Evolutionary conservation across 2,329 filamentous ascomycete species (phyloP), one percentile per base, ranked within the genome.

Genomic region (Ophiosphaerella narmari): DNA sequence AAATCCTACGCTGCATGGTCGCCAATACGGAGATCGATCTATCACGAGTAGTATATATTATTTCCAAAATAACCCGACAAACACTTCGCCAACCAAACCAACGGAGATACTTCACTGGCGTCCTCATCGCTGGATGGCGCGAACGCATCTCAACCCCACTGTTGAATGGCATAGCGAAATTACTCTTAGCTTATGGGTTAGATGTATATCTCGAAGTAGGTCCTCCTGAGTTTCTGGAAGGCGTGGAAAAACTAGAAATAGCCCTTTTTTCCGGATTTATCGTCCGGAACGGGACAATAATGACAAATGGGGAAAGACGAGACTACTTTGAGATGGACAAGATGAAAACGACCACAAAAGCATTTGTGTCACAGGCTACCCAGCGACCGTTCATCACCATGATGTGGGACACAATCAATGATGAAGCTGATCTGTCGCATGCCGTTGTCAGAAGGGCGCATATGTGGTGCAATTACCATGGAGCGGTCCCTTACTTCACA

Each of bases 301-400:
- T 70, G 31, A 41, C 47, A 12, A 70, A 70, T 42, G 71, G 71
- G 12, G 67, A 73, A 44, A 65, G 66, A 9, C 52, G 70, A 44
- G 71, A 74, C 46, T 74, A 65, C 48, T 74, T 74, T 43, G 64
- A 59, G 8, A 72, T 74, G 69, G 70, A 72, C 40, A 74, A 71
- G 48, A 72, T 74, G 70, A 72, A 68, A 46, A 67, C 62, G 1
- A 72, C 70, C 1, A 71, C 67, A 9, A 71, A 70, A 46, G 66
- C 65, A 2, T 73, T 74, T 31, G 69, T 74, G 3, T 70, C 70
- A 11, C 67, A 74, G 44, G 65, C 70, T 12, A 72, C 68, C 40
- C 54, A 72, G 29, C 55, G 71, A 14, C 55, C 67, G 1, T 73
- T 73, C 34, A 53, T 62, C n/a, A 70, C 68, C 7, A 68, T 74